phyloP scores from a whole-genome alignment of 2,329 filamentous ascomycete genomes.

The Diaporthe velutina region DNA sequence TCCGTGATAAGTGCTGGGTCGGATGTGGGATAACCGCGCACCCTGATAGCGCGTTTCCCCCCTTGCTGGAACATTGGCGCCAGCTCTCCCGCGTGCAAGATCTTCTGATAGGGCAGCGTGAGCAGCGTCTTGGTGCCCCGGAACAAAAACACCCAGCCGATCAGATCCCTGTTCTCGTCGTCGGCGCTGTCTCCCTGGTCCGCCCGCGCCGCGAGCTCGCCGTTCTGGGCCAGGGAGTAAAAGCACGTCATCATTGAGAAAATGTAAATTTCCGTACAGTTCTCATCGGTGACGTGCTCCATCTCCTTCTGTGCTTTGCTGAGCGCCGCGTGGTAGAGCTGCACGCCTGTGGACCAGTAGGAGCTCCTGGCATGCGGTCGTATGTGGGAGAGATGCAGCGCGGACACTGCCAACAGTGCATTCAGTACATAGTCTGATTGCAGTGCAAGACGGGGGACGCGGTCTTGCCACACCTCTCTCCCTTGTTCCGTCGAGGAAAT shows the following conservation, averaged over 20 bases:
- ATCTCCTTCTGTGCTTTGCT: constrained; percentile 1
- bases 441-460: background rate
- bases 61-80: background rate
- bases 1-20: background rate
- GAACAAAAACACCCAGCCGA: constrained; percentile 10
- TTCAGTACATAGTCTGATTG: background rate
- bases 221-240: constrained; percentile 7
- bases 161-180: background rate
- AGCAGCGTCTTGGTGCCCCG: background rate
- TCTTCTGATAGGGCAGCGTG: background rate
- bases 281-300: background rate
- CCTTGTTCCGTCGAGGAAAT: background rate
- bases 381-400: background rate
- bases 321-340: background rate
- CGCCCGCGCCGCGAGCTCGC: background rate
- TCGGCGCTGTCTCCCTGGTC: background rate
- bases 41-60: background rate
- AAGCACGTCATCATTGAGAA: background rate
- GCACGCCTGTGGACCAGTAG: background rate
- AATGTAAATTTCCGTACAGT: background rate
- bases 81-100: background rate
- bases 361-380: background rate
- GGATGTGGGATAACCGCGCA: background rate
- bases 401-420: background rate
- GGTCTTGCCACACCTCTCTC: background rate